Percentiles rank a stretch among this genome's conserved stretches.
phyloP scores from a whole-genome alignment of 2,329 filamentous ascomycete genomes.

The Zymoseptoria crescenta region DNA sequence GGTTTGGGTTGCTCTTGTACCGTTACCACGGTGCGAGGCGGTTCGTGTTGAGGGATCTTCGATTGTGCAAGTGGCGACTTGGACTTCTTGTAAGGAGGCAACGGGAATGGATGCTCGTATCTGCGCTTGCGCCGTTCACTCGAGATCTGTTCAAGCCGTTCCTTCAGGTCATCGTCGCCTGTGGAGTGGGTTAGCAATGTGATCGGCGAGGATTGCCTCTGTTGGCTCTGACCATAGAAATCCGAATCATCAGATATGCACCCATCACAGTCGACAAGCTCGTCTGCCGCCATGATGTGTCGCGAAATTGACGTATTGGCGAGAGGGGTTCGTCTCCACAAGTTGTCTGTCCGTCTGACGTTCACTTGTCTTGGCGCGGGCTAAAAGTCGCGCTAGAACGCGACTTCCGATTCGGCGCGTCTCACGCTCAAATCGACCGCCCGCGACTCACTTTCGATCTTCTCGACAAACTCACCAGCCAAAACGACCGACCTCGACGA shows the following conservation, averaged over 20 bases:
- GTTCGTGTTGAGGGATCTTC: not conserved
- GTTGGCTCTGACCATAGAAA: constrained; percentile 35
- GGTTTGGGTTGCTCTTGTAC: not conserved
- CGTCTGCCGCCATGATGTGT: constrained; percentile 1
- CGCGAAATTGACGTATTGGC: not conserved
- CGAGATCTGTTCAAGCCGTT: constrained; percentile 2
- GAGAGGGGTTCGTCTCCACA: not conserved
- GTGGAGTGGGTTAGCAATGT: not conserved
- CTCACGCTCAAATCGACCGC: not conserved
- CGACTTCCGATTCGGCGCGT: not conserved
- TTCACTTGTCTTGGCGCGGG: not conserved
- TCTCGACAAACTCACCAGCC: not conserved
- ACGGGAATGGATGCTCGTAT: constrained; percentile 3
- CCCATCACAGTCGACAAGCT: constrained; percentile 6
- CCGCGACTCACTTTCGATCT: not conserved
- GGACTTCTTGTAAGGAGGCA: constrained; percentile 2
- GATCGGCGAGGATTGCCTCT: not conserved
- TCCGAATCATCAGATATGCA: constrained; percentile 36
- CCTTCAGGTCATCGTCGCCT: constrained; percentile 10
- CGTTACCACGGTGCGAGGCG: not conserved
- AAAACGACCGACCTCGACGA: not conserved
- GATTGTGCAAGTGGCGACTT: not conserved
- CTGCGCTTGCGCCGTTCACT: constrained; percentile 2
- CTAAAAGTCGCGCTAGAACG: not conserved
- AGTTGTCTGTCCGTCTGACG: not conserved